Percentiles rank a stretch among this genome's conserved stretches.
Evolutionary conservation across 768 basidiomycete genomes (phyloP).

Genomic region (Lepiota venenata): DNA sequence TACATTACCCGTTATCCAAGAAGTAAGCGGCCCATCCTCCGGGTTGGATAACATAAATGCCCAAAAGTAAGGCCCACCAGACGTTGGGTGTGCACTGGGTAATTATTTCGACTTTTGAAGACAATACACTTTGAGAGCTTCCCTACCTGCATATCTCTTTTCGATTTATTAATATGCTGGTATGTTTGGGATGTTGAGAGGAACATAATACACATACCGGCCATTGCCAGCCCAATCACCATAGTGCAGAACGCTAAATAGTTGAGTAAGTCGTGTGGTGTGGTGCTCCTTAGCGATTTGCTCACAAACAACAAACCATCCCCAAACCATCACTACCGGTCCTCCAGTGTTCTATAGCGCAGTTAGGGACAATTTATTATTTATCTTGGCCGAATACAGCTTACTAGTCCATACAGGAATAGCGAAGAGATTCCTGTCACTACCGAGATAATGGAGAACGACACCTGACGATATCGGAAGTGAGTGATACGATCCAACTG

Average conservation of each 20-base stretch:
- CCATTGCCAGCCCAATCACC: constrained; percentile 74
- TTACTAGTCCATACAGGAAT: constrained; percentile 65
- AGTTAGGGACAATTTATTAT: neutral
- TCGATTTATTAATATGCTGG: neutral
- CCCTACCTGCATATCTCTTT: constrained; percentile 47
- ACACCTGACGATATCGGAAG: constrained; percentile 32
- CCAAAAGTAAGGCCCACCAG: constrained; percentile 79
- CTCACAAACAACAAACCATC: constrained; percentile 63
- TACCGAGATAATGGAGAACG: constrained; percentile 74
- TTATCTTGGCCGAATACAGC: constrained; percentile 17
- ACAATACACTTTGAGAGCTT: neutral
- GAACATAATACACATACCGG: constrained; percentile 32
- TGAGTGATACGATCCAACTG: neutral
- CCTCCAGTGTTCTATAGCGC: constrained; percentile 61
- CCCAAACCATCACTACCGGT: constrained; percentile 77
- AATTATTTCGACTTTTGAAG: neutral
- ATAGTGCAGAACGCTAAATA: constrained; percentile 60
- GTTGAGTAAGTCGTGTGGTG: neutral
- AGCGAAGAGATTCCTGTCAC: constrained; percentile 71
- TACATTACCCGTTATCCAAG: constrained; percentile 60
- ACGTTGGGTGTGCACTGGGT: constrained; percentile 62
- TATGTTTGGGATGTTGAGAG: neutral
- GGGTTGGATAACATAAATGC: constrained; percentile 70
- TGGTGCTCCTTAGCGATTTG: neutral
- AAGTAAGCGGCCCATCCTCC: constrained; percentile 56